Evolutionary conservation across 345 rosid species (phyloP).

Genomic region (Brassica cretica): DNA sequence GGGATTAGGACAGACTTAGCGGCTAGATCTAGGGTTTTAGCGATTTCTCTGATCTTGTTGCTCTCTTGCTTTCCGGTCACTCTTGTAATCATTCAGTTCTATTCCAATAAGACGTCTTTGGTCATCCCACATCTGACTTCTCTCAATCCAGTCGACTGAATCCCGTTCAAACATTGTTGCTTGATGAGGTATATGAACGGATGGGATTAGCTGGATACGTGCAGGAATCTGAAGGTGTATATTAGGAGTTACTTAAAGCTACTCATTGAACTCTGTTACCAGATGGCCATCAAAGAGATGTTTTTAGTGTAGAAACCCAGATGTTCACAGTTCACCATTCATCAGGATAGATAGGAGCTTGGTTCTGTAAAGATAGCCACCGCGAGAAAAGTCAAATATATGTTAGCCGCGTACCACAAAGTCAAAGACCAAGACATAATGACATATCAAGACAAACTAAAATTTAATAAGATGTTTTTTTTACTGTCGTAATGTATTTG

Average conservation of each 20-base stretch:
- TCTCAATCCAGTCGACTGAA: too few relatives aligned
- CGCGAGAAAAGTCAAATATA: slow-evolving; percentile 7
- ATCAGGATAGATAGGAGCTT: too few relatives aligned
- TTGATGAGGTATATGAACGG: slow-evolving; percentile 55
- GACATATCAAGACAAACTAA: not conserved
- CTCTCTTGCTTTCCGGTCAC: too few relatives aligned
- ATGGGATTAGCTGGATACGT: slow-evolving; percentile 44
- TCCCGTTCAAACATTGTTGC: too few relatives aligned
- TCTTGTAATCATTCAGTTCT: too few relatives aligned
- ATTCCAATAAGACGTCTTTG: too few relatives aligned
- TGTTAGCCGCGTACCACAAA: not conserved
- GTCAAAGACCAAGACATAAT: not conserved
- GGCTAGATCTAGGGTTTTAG: too few relatives aligned
- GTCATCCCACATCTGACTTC: too few relatives aligned
- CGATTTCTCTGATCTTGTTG: too few relatives aligned
- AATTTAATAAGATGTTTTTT: not conserved
- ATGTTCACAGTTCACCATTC: too few relatives aligned
- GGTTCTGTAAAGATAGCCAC: slow-evolving; percentile 1
- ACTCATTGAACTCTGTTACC: not conserved
- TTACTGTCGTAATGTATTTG: not conserved
- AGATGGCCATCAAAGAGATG: not conserved
- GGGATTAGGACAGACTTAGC: too few relatives aligned
- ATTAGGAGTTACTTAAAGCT: slow-evolving; percentile 16
- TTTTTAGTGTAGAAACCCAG: too few relatives aligned
- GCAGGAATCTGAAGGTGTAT: slow-evolving; percentile 23